Evolutionary conservation across 2,329 filamentous ascomycete species (phyloP).

Genomic region (Epichloe uncinata): DNA sequence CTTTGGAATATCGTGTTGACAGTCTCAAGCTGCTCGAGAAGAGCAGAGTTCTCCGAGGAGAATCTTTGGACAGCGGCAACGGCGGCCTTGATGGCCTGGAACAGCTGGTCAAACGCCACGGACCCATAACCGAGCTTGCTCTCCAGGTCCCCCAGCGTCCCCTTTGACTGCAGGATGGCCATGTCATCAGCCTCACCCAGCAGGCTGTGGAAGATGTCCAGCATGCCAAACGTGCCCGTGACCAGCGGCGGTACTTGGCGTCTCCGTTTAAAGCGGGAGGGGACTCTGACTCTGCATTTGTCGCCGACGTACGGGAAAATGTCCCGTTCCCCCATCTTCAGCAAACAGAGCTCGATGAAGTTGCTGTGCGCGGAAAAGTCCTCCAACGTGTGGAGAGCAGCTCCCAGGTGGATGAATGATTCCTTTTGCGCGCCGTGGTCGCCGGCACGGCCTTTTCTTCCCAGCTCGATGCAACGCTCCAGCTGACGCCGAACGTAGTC

Average conservation of each 20-base stretch:
- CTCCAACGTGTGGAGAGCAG: conserved; percentile 60
- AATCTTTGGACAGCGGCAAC: conserved; percentile 14
- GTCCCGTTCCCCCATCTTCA: conserved; percentile 52
- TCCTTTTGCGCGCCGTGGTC: conserved; percentile 45
- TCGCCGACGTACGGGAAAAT: conserved; percentile 42
- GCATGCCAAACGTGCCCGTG: conserved; percentile 40
- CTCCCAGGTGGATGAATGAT: conserved; percentile 55
- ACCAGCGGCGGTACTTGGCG: conserved; percentile 55
- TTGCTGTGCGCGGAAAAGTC: conserved; percentile 56
- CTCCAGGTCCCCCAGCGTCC: conserved; percentile 57
- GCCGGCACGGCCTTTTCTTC: conserved; percentile 50
- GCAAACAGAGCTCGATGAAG: conserved; percentile 58
- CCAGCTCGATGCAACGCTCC: conserved; percentile 55
- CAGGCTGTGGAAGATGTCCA: conserved; percentile 60
- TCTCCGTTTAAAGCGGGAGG: conserved; percentile 38
- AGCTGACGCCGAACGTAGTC: conserved; percentile 66
- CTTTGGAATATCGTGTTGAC: conserved; percentile 15
- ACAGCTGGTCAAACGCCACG: conserved; percentile 20
- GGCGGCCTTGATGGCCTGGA: conserved; percentile 13
- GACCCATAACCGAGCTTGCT: conserved; percentile 52
- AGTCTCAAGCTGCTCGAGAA: conserved; percentile 15
- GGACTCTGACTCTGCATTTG: conserved; percentile 10
- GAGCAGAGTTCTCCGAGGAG: conserved; percentile 10
- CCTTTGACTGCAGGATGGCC: conserved; percentile 30
- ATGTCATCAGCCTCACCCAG: conserved; percentile 40